A percentile compares a stretch with the other conserved stretches of the same genome.
These are phyloP conservation scores for Colletotrichum spaethianum DNA, from an alignment of 2,329 filamentous ascomycete species.

Conservation along the genomic window DNA sequence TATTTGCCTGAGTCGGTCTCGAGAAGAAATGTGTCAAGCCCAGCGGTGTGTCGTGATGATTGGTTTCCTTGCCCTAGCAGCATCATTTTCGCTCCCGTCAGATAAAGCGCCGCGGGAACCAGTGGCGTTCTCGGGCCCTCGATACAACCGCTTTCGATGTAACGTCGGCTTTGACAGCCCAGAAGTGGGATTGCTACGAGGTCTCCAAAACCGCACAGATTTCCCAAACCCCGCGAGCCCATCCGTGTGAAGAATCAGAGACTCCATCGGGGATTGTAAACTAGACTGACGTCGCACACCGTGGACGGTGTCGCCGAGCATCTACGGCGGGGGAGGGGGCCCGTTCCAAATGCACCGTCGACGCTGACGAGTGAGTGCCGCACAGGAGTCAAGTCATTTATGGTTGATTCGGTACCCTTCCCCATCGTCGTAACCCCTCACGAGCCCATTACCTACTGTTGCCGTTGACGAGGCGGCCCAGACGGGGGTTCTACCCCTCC, in stretches of 20 bases:
- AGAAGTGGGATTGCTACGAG: background rate
- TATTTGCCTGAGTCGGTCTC: too few species aligned
- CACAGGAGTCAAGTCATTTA: background rate
- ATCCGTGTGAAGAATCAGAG: constrained; percentile 16
- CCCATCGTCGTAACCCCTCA: too few species aligned
- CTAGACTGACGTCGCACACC: background rate
- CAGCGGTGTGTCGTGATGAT: too few species aligned
- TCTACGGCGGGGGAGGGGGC: constrained; percentile 17
- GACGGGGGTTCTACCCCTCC: background rate
- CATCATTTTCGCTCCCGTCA: too few species aligned
- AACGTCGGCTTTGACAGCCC: constrained; percentile 12
- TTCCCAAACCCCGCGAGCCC: constrained; percentile 7
- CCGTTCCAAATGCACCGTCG: constrained; percentile 31
- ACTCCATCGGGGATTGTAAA: background rate
- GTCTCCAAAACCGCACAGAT: constrained; percentile 4
- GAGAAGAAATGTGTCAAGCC: too few species aligned
- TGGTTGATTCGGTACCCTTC: background rate
- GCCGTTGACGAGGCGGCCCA: background rate
- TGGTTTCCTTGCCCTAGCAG: too few species aligned
- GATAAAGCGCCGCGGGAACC: too few species aligned
- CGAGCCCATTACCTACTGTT: background rate
- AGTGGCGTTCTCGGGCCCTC: constrained; percentile 10
- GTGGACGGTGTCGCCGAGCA: constrained; percentile 26
- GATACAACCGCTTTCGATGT: constrained; percentile 20
- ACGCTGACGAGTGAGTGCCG: background rate